A percentile compares a stretch with the other conserved stretches of the same genome.
Conservation (phyloP, 129 eudicot genomes). For the Lactuca saligna region DNA sequence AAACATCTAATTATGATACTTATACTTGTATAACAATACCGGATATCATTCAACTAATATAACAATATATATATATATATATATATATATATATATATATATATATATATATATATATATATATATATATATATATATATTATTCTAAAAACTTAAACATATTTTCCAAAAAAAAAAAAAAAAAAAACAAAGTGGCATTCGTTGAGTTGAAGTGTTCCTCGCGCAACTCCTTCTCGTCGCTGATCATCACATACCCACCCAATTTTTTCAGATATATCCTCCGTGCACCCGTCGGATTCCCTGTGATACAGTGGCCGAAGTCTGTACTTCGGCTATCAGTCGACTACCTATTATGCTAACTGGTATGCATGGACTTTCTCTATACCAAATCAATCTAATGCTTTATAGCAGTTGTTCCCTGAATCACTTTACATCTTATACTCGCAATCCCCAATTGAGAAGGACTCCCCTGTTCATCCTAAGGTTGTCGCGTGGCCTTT, state of each 20-base stretch:
- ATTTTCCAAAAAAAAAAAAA: too few relatives aligned
- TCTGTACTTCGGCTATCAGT: background rate
- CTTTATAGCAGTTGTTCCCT: background rate
- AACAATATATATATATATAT: too few relatives aligned
- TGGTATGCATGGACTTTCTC: background rate
- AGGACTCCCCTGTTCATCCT: background rate
- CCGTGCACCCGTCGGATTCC: background rate
- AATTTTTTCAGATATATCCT: background rate
- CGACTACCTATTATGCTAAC: background rate
- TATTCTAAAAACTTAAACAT: too few relatives aligned
- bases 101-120: too few relatives aligned
- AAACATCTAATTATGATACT: too few relatives aligned
- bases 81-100: too few relatives aligned
- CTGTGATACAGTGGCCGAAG: background rate
- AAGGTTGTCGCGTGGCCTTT: background rate
- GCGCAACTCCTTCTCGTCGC: background rate
- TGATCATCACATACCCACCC: background rate
- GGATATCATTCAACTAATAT: too few relatives aligned
- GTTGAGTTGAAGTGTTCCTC: background rate
- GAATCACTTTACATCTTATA: background rate
- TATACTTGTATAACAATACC: too few relatives aligned
- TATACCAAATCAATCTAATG: conserved; percentile 9
- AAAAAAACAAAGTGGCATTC: too few relatives aligned
- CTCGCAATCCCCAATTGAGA: background rate
- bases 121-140: too few relatives aligned